Conservation (phyloP, 352 stramenopile species). For the Globisporangium paroecandrum region DNA sequence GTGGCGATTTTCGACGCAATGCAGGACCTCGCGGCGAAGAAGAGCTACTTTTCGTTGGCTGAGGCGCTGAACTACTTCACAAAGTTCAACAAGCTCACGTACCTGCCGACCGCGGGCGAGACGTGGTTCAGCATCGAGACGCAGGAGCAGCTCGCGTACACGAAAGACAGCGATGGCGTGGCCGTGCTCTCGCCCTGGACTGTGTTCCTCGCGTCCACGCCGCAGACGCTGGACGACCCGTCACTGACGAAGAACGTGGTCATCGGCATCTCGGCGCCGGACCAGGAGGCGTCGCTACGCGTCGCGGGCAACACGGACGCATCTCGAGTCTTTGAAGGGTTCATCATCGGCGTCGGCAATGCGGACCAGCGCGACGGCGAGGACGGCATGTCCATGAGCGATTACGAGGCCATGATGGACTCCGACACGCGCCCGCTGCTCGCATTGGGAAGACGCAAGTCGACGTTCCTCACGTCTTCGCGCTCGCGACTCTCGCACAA, state of each 20-base stretch:
- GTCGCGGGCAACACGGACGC: slow-evolving; percentile 57
- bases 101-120: slow-evolving; percentile 58
- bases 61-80: slow-evolving; percentile 72
- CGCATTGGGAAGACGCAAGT: slow-evolving; percentile 28
- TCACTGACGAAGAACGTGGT: slow-evolving; percentile 71
- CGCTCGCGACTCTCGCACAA: slow-evolving; percentile 42
- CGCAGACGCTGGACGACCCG: slow-evolving; percentile 32
- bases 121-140: slow-evolving; percentile 86
- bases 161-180: slow-evolving; percentile 65
- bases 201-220: slow-evolving; percentile 68
- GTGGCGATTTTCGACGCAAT: slow-evolving; percentile 66
- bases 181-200: slow-evolving; percentile 71
- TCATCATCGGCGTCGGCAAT: slow-evolving; percentile 69
- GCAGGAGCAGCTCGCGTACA: slow-evolving; percentile 75
- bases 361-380: slow-evolving; percentile 33
- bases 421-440: slow-evolving; percentile 42
- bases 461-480: slow-evolving; percentile 45
- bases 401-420: slow-evolving; percentile 24
- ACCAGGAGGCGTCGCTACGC: slow-evolving; percentile 63
- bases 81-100: slow-evolving; percentile 59
- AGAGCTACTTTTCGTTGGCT: slow-evolving; percentile 71
- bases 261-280: slow-evolving; percentile 58
- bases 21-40: slow-evolving; percentile 52
- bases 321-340: slow-evolving; percentile 58
- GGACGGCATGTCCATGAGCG: slow-evolving; percentile 12